These are phyloP conservation scores for Gymnopilus junonius DNA, from an alignment of 768 basidiomycete genomes.

Conservation along the genomic window DNA sequence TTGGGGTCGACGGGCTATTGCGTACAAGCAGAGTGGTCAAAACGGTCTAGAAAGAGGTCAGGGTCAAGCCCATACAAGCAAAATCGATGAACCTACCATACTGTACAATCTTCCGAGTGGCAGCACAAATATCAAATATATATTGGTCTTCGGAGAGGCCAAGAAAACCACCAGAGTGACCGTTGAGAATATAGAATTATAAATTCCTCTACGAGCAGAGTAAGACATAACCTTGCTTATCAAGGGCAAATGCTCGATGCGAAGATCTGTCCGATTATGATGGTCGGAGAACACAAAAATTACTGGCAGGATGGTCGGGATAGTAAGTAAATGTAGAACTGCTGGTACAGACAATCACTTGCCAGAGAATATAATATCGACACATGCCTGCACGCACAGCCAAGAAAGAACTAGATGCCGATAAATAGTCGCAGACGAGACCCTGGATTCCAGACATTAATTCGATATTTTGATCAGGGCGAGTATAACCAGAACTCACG, in stretches of 20 bases:
- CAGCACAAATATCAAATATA: conserved; percentile 43
- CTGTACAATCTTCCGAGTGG: conserved; percentile 48
- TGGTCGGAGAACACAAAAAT: neutral
- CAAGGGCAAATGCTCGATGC: neutral
- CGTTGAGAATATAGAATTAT: conserved; percentile 40
- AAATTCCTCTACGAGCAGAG: conserved; percentile 38
- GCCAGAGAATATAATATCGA: conserved; percentile 3
- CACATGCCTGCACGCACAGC: neutral
- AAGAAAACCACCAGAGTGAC: conserved; percentile 36
- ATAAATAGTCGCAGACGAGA: neutral
- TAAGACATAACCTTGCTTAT: neutral
- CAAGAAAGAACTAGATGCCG: conserved; percentile 1
- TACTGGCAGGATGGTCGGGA: neutral
- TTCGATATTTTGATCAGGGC: neutral
- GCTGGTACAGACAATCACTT: neutral
- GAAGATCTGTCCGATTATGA: neutral
- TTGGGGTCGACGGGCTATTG: neutral
- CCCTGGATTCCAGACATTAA: neutral
- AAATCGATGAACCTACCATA: conserved; percentile 30
- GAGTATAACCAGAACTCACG: conserved; percentile 15
- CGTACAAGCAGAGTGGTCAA: conserved; percentile 21
- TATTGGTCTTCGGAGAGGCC: conserved; percentile 28
- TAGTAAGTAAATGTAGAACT: neutral
- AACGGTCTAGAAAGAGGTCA: conserved; percentile 1
- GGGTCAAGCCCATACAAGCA: neutral